A percentile compares a stretch with the other conserved stretches of the same genome.
phyloP scores from a whole-genome alignment of 768 basidiomycete genomes.

The Flagelloscypha sp. region DNA sequence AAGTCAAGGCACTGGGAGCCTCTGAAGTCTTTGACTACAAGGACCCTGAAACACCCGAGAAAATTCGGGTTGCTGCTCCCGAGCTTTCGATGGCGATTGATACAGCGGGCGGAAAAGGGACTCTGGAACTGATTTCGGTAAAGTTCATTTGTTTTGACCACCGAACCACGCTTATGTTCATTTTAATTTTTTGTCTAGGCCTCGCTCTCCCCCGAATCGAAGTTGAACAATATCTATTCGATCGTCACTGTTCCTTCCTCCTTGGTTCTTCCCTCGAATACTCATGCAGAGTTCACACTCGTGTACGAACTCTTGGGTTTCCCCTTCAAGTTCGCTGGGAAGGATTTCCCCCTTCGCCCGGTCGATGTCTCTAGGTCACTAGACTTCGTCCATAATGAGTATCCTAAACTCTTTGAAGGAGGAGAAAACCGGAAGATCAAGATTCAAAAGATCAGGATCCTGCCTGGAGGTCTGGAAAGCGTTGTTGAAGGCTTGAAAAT shows the following conservation, averaged over 20 bases:
- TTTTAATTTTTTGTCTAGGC: too few relatives aligned
- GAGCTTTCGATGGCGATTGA: constrained; percentile 2
- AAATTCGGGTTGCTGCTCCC: neutral
- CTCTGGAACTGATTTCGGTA: too few relatives aligned
- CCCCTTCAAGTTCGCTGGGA: neutral
- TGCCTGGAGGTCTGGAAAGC: constrained; percentile 2
- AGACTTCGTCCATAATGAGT: neutral
- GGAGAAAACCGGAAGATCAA: neutral
- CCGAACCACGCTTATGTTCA: too few relatives aligned
- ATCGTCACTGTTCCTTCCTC: too few relatives aligned
- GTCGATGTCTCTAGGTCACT: neutral
- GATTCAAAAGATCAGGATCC: neutral
- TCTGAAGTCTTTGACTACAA: constrained; percentile 3
- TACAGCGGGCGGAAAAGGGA: neutral
- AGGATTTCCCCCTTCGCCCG: neutral
- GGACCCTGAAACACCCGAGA: neutral
- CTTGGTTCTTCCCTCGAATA: neutral
- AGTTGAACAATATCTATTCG: too few relatives aligned
- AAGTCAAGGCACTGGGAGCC: constrained; percentile 8
- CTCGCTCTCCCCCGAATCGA: too few relatives aligned
- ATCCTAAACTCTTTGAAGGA: constrained; percentile 1
- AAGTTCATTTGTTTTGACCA: too few relatives aligned
- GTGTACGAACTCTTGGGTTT: neutral
- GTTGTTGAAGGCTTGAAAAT: constrained; percentile 2
- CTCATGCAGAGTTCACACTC: neutral